Conservation (phyloP, 805 yeast genomes). For the Ogataea henricii region DNA sequence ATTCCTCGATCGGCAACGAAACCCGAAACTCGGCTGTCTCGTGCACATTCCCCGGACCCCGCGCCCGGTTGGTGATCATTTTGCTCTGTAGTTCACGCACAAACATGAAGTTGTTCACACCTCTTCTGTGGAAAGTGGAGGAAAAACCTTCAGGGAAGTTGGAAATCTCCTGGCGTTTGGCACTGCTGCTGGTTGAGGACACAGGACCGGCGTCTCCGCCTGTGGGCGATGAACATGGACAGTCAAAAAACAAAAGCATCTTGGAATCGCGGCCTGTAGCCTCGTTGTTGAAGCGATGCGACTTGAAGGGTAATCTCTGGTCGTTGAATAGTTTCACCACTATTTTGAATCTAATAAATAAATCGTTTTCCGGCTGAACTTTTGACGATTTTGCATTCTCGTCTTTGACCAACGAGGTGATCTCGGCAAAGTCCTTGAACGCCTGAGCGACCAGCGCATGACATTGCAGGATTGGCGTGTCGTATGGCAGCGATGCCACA, state of each 20-base stretch:
- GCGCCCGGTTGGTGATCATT: constrained; percentile 41
- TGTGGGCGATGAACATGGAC: constrained; percentile 25
- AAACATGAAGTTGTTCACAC: constrained; percentile 52
- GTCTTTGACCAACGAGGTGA: constrained; percentile 23
- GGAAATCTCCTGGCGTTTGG: constrained; percentile 28
- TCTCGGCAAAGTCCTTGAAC: constrained; percentile 30
- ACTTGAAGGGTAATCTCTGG: constrained; percentile 30
- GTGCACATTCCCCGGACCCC: constrained; percentile 27
- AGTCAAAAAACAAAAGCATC: constrained; percentile 35
- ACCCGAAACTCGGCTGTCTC: constrained; percentile 46
- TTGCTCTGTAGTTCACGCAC: constrained; percentile 51
- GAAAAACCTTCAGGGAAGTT: constrained; percentile 51
- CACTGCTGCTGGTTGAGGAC: constrained; percentile 2
- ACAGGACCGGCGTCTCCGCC: constrained; percentile 15
- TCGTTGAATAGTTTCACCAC: constrained; percentile 29
- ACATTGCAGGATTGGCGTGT: constrained; percentile 30
- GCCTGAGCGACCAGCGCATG: constrained; percentile 27
- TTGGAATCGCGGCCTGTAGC: constrained; percentile 34
- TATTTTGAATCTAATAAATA: constrained; percentile 31
- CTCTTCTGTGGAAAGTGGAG: constrained; percentile 50
- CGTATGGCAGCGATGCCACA: constrained; percentile 33
- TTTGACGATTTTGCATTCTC: constrained; percentile 25
- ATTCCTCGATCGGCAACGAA: constrained; percentile 40
- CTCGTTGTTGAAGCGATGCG: constrained; percentile 31
- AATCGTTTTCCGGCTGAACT: constrained; percentile 28